phyloP scores from a whole-genome alignment of 768 basidiomycete genomes.

The Suillus sp. region DNA sequence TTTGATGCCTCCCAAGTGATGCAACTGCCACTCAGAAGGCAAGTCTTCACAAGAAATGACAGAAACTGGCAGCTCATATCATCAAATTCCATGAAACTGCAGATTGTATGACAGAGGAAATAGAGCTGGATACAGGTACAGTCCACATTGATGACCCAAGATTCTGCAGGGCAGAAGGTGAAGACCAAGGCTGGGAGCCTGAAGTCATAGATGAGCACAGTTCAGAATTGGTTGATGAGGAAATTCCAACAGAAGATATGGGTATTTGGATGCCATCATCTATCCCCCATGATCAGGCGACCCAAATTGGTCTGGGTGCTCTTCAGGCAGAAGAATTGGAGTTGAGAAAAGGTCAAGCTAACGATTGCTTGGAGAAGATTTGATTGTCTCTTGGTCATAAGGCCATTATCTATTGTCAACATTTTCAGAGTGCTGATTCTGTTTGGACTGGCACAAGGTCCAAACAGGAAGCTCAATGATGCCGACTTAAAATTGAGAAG shows the following conservation, averaged over 20 bases:
- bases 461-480: not conserved
- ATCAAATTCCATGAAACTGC: not conserved
- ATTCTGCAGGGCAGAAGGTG: not conserved
- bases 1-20: not conserved
- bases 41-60: not conserved
- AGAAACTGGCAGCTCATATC: not conserved
- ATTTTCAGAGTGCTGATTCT: conserved; percentile 10
- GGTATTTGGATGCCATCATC: not conserved
- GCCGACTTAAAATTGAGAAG: not conserved
- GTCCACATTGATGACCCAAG: not conserved
- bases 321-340: no score
- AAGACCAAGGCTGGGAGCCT: not conserved
- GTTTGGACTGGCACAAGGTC: conserved; percentile 10
- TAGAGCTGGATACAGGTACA: not conserved
- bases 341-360: no score
- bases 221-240: not conserved
- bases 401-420: not conserved
- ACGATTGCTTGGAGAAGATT: no score
- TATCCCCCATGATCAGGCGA: no score
- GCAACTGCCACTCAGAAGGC: not conserved
- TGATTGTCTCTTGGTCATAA: no score
- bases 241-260: not conserved
- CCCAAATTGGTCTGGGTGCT: not conserved
- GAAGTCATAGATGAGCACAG: not conserved
- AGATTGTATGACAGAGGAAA: not conserved